Conservation (phyloP, 1,284 basidiomycete genomes). For the Fomitiporia mediterranea region DNA sequence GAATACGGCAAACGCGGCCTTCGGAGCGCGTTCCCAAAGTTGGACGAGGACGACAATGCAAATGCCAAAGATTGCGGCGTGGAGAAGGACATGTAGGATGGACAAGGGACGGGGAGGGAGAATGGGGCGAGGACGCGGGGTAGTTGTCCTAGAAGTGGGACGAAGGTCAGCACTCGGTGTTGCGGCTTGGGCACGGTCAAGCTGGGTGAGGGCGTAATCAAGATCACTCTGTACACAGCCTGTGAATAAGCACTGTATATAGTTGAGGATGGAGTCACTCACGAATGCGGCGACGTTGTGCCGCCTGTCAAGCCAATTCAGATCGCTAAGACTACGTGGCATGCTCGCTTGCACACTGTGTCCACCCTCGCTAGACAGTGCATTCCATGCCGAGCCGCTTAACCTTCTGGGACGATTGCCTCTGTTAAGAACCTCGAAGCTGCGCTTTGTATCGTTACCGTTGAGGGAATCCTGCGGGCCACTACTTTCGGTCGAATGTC, state of each 20-base stretch:
- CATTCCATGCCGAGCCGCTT: slow-evolving; percentile 44
- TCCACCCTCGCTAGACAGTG: slow-evolving; percentile 35
- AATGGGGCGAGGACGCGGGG: slow-evolving; percentile 27
- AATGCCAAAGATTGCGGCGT: slow-evolving; percentile 54
- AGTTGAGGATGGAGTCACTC: slow-evolving; percentile 31
- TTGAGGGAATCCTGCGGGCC: slow-evolving; percentile 9
- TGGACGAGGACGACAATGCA: slow-evolving; percentile 51
- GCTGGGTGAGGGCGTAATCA: slow-evolving; percentile 54
- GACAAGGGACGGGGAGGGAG: slow-evolving; percentile 42
- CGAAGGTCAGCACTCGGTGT: slow-evolving; percentile 47
- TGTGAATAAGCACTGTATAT: slow-evolving; percentile 14
- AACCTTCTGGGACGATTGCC: slow-evolving; percentile 13
- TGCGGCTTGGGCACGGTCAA: slow-evolving; percentile 37
- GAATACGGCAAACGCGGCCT: slow-evolving; percentile 58
- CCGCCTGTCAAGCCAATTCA: slow-evolving; percentile 70
- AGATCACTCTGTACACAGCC: slow-evolving; percentile 52
- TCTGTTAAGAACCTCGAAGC: slow-evolving; percentile 61
- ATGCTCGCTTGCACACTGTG: slow-evolving; percentile 34
- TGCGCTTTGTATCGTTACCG: slow-evolving; percentile 9
- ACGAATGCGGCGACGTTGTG: slow-evolving; percentile 66
- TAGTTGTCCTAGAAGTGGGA: slow-evolving; percentile 37
- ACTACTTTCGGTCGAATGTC: slow-evolving; percentile 3
- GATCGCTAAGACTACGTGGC: slow-evolving; percentile 55
- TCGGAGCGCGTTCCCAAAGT: slow-evolving; percentile 52
- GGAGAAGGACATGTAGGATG: slow-evolving; percentile 47